Evolutionary conservation across 208 protist species (phyloP), one percentile per base, ranked within the genome.

Genomic region (Jaenimonas drosophilae): DNA sequence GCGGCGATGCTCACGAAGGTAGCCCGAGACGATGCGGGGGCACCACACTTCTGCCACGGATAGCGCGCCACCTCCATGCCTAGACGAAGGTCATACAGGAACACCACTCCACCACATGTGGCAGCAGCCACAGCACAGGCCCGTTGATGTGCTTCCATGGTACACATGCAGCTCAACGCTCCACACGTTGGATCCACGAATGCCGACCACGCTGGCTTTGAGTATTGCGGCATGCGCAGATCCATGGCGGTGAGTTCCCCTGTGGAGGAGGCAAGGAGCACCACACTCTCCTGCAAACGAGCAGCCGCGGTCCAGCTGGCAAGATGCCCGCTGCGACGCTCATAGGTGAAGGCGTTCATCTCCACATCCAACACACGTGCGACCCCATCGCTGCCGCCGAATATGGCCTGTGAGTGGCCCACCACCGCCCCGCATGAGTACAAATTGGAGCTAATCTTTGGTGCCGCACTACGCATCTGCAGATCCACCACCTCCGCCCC

Each of bases 31-130:
- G n/a, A n/a, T n/a, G n/a, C n/a, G n/a, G n/a, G n/a, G n/a, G n/a
- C n/a, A n/a, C n/a, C n/a, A n/a, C n/a, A n/a, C n/a, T 49, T 23
- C 0, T 34, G 31, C 1, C 61, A 27, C n/a, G 2, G 14, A 41
- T 72, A 65, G 3, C 62, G 20, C 25, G 59, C 54, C 33, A 80
- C 52, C 24, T 69, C 55, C 5, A 74, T 16, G 25, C 68, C 50
- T 48, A 78, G 83, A 19, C 81, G 81, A 12, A 85, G 43, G 49
- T 90, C 81, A 60, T 70, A 90, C 4, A 90, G 53, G n/a, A 59
- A 64, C 2, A 75, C 64, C 0, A 39, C 40, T 1, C 81, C 81
- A 11, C 32, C 54, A 46, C 51, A 54, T 14, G 76, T 81, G 2
- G 46, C 59, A 5, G 70, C 64, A 4, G 54, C 75, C 4, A 61